Conservation (phyloP, 2,329 filamentous ascomycete genomes). For the Claviceps pazoutovae region DNA sequence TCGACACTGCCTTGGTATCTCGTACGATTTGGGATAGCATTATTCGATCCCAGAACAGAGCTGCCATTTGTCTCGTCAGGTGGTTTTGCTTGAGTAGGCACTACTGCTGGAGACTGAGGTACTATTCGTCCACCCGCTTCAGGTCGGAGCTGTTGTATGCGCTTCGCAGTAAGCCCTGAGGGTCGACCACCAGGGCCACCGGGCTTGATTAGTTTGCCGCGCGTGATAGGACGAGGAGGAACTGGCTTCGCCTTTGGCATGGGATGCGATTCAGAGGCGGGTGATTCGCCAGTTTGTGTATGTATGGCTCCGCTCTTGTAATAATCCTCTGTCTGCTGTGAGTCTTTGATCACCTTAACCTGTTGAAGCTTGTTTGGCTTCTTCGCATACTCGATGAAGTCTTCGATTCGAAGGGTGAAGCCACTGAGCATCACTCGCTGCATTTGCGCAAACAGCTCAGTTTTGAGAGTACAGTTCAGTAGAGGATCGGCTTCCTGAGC, state of each 20-base stretch:
- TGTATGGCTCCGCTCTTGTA: slow-evolving; percentile 94
- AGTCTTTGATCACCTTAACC: slow-evolving; percentile 85
- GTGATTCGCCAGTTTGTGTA: slow-evolving; percentile 68
- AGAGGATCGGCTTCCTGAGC: slow-evolving; percentile 88
- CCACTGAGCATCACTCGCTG: slow-evolving; percentile 65
- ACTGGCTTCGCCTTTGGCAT: slow-evolving; percentile 81
- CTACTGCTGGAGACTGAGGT: slow-evolving; percentile 21
- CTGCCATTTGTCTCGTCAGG: slow-evolving; percentile 1
- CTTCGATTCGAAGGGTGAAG: slow-evolving; percentile 69
- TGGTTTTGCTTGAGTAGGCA: slow-evolving; percentile 4
- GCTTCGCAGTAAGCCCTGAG: slow-evolving; percentile 49
- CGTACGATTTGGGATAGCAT: slow-evolving; percentile 33
- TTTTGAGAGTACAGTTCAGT: slow-evolving; percentile 88
- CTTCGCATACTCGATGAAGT: slow-evolving; percentile 88
- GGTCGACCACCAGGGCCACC: slow-evolving; percentile 74
- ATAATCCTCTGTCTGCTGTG: slow-evolving; percentile 58
- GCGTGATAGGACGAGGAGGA: slow-evolving; percentile 78
- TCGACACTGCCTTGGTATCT: slow-evolving; percentile 40
- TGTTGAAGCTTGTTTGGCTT: slow-evolving; percentile 85
- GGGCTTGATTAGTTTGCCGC: slow-evolving; percentile 80
- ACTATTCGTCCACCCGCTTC: slow-evolving; percentile 20
- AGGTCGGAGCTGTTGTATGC: slow-evolving; percentile 30
- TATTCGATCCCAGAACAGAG: slow-evolving; percentile 8
- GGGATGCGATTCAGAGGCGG: slow-evolving; percentile 68
- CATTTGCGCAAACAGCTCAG: slow-evolving; percentile 91